Conservation (phyloP, 2,329 filamentous ascomycete genomes). For the Rugonectria rugulosa region DNA sequence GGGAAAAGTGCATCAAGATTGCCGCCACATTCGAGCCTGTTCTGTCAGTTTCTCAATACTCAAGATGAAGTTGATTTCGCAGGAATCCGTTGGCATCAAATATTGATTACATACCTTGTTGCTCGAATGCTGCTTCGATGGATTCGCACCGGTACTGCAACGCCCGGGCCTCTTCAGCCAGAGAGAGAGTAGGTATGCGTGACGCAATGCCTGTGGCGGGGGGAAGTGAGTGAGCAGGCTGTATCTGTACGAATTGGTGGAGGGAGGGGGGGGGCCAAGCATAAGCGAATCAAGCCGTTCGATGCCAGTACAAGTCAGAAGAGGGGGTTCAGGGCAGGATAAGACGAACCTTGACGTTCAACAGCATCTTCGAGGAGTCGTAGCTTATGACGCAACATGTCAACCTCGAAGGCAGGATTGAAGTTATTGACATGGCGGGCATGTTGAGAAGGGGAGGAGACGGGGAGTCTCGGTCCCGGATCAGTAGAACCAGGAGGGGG, state of each 20-base stretch:
- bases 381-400: slow-evolving; percentile 64
- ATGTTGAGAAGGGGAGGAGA: slow-evolving; percentile 56
- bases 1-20: slow-evolving; percentile 39
- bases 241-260: slow-evolving; percentile 13
- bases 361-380: slow-evolving; percentile 57
- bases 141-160: slow-evolving; percentile 67
- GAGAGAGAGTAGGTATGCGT: slow-evolving; percentile 56
- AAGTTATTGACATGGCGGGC: slow-evolving; percentile 55
- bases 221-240: slow-evolving; percentile 27
- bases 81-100: background rate
- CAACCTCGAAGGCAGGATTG: slow-evolving; percentile 58
- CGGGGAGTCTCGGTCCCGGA: slow-evolving; percentile 59
- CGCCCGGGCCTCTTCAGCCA: slow-evolving; percentile 63
- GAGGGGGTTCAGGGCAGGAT: slow-evolving; percentile 21
- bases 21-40: slow-evolving; percentile 44
- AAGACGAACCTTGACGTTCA: slow-evolving; percentile 56
- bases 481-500: slow-evolving; percentile 44
- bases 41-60: slow-evolving; percentile 28
- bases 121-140: slow-evolving; percentile 59
- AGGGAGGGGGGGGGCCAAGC: slow-evolving; percentile 2
- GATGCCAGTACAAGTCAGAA: slow-evolving; percentile 16
- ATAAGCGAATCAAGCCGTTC: slow-evolving; percentile 9
- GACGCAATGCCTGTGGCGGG: slow-evolving; percentile 37
- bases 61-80: background rate
- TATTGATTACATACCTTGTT: slow-evolving; percentile 40